These are phyloP conservation scores for Cryptosporidium muris DNA, from an alignment of 169 alveolate species.

Conservation along the genomic window DNA sequence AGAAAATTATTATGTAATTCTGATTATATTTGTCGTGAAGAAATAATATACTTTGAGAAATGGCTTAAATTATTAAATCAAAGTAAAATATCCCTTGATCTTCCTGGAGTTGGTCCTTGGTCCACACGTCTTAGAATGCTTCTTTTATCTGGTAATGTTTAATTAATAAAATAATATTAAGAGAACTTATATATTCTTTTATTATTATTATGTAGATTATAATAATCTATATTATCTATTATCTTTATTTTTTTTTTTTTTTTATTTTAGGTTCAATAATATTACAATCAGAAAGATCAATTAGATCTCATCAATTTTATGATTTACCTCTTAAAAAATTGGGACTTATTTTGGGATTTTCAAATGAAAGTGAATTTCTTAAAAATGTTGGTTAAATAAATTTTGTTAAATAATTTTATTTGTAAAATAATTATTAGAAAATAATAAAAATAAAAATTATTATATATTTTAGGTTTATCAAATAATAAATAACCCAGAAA, in stretches of 20 bases:
- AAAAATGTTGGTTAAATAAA: constrained; percentile 20
- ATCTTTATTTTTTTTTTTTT: neutral
- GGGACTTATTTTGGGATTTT: constrained; percentile 18
- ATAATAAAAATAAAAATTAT: neutral
- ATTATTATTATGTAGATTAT: neutral
- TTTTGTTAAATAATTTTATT: no score
- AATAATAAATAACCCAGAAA: constrained; percentile 9
- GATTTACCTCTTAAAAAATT: constrained; percentile 26
- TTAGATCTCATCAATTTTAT: constrained; percentile 29
- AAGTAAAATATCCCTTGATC: constrained; percentile 50
- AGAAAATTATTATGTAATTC: constrained; percentile 9
- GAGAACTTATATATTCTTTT: neutral
- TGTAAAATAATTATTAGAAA: neutral
- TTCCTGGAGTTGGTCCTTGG: constrained; percentile 70
- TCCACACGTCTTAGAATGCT: constrained; percentile 44
- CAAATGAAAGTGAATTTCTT: constrained; percentile 4
- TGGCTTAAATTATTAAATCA: constrained; percentile 3
- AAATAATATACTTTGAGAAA: constrained; percentile 2
- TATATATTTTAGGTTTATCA: constrained; percentile 5
- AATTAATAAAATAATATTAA: neutral
- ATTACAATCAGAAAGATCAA: constrained; percentile 29
- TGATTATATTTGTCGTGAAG: constrained; percentile 27
- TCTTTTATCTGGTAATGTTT: constrained; percentile 45
- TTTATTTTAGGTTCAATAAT: constrained; percentile 15
- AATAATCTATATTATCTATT: neutral